Evolutionary conservation across 495 filamentous ascomycete genomes (phyloP).

Genomic region (Aspergillus biplanus): DNA sequence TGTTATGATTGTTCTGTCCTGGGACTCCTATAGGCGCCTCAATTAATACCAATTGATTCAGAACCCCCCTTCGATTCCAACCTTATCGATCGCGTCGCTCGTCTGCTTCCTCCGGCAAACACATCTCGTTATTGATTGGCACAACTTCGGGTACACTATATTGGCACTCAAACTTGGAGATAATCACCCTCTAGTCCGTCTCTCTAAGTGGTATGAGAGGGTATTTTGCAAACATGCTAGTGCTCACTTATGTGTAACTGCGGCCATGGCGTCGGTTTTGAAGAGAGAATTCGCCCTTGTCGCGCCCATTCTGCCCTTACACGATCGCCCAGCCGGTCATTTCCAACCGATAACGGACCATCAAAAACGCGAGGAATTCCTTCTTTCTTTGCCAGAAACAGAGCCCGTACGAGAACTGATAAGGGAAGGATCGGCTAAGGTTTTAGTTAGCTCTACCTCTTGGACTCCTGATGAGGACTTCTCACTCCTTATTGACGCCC

Average conservation of each 20-base stretch:
- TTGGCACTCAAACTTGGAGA: slow-evolving; percentile 68
- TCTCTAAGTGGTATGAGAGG: slow-evolving; percentile 78
- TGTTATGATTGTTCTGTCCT: not conserved
- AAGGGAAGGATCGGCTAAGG: slow-evolving; percentile 54
- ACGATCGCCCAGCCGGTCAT: slow-evolving; percentile 84
- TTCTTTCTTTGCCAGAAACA: slow-evolving; percentile 63
- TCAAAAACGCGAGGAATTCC: slow-evolving; percentile 56
- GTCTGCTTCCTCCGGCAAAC: slow-evolving; percentile 80
- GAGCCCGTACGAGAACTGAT: slow-evolving; percentile 58
- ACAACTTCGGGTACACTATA: slow-evolving; percentile 98
- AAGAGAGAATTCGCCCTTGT: slow-evolving; percentile 62
- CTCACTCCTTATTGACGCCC: slow-evolving; percentile 80
- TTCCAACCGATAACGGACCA: slow-evolving; percentile 68
- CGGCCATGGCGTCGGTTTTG: slow-evolving; percentile 81
- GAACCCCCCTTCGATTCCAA: slow-evolving; percentile 96
- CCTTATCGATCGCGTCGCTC: slow-evolving; percentile 72
- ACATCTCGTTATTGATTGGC: slow-evolving; percentile 91
- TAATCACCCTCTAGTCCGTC: slow-evolving; percentile 72
- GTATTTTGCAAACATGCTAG: slow-evolving; percentile 67
- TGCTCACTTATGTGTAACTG: slow-evolving; percentile 83
- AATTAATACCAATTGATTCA: slow-evolving; percentile 37
- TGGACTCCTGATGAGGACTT: slow-evolving; percentile 99
- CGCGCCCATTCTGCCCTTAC: slow-evolving; percentile 70
- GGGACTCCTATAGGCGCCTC: too few relatives aligned
- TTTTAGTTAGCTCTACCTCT: slow-evolving; percentile 89